These are phyloP conservation scores for Pseudogymnoascus sp. DNA, from an alignment of 2,329 filamentous ascomycete species.

Conservation along the genomic window DNA sequence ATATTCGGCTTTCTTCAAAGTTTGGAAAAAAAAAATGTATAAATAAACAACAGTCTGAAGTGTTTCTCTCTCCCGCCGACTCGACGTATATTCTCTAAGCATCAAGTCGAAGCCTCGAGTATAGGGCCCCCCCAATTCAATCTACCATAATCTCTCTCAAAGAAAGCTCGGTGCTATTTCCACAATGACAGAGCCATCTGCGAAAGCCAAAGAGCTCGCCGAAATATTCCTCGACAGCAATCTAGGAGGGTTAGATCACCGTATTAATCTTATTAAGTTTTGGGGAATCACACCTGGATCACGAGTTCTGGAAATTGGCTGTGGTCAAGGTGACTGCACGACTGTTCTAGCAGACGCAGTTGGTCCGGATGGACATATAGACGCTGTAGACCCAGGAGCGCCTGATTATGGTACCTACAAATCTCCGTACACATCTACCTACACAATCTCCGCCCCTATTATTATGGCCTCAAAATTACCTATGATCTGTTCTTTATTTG, in stretches of 20 bases:
- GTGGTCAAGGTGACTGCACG: conserved; percentile 51
- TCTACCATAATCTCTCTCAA: neutral
- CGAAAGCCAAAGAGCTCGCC: neutral
- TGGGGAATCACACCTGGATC: conserved; percentile 33
- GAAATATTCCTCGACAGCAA: conserved; percentile 4
- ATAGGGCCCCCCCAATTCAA: neutral
- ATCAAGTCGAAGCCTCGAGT: neutral
- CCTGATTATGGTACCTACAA: conserved; percentile 36
- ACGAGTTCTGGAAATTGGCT: conserved; percentile 47
- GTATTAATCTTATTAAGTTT: conserved; percentile 28
- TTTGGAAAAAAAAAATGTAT: neutral
- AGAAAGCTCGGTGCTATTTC: neutral
- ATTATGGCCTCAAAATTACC: neutral
- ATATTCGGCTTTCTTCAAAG: neutral
- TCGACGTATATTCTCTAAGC: neutral
- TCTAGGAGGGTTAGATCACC: conserved; percentile 22
- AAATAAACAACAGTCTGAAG: neutral
- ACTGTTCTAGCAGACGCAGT: conserved; percentile 42
- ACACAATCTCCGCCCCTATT: conserved; percentile 3
- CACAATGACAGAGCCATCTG: conserved; percentile 1
- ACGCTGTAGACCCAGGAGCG: conserved; percentile 44
- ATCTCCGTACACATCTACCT: neutral
- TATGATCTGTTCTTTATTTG: neutral
- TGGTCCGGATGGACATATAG: conserved; percentile 35
- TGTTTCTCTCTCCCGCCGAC: neutral